Evolutionary conservation across 768 basidiomycete genomes (phyloP).

Genomic region (Calocybe indica): DNA sequence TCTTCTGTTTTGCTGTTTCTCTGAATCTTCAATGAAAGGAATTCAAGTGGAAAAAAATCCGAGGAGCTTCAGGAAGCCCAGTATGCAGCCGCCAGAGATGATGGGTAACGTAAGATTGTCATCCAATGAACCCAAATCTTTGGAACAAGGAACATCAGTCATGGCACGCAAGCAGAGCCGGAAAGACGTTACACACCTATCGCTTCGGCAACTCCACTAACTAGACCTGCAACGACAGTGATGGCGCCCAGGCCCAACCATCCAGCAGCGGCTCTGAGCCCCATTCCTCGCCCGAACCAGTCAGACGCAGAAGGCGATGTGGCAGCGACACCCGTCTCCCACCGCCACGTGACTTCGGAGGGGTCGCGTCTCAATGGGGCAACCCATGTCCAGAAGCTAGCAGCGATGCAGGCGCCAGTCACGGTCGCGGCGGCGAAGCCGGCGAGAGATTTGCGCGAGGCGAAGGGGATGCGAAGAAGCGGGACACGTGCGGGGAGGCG

Average conservation of each 20-base stretch:
- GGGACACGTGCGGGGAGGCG: slow-evolving; percentile 35
- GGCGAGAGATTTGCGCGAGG: slow-evolving; percentile 78
- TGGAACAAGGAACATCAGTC: slow-evolving; percentile 1
- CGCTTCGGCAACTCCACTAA: slow-evolving; percentile 85
- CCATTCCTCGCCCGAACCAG: slow-evolving; percentile 5
- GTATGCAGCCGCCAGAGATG: slow-evolving; percentile 65
- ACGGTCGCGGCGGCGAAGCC: slow-evolving; percentile 76
- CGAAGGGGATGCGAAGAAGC: slow-evolving; percentile 57
- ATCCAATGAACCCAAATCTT: slow-evolving; percentile 80
- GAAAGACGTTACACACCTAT: slow-evolving; percentile 52
- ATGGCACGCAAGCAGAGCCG: slow-evolving; percentile 2
- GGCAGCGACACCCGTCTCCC: slow-evolving; percentile 42
- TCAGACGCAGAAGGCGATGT: slow-evolving; percentile 13
- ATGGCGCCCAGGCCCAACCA: slow-evolving; percentile 48
- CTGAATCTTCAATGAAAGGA: neutral
- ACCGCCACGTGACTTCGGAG: slow-evolving; percentile 46
- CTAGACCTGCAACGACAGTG: slow-evolving; percentile 63
- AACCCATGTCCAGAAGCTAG: slow-evolving; percentile 68
- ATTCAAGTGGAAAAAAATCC: slow-evolving; percentile 8
- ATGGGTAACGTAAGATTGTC: slow-evolving; percentile 90
- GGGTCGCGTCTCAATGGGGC: slow-evolving; percentile 34
- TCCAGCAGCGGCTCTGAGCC: slow-evolving; percentile 23
- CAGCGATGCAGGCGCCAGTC: slow-evolving; percentile 62
- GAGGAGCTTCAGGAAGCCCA: slow-evolving; percentile 36
- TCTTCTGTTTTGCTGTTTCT: neutral